A percentile compares a stretch with the other conserved stretches of the same genome.
Evolutionary conservation across 73 alveolate species (phyloP).

Genomic region (Tetrahymena borealis): DNA sequence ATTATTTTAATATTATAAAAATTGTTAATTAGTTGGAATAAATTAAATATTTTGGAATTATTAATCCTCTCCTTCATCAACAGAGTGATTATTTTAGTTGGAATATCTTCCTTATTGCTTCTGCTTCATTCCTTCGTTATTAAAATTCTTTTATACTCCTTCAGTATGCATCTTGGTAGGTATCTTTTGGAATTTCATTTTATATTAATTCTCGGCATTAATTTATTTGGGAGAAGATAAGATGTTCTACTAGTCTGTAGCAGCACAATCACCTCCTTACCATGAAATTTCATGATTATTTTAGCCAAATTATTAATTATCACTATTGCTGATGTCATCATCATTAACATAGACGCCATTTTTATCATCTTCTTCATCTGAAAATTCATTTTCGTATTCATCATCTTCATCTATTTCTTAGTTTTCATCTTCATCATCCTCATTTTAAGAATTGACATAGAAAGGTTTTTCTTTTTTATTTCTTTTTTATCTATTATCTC

Average conservation of each 20-base stretch:
- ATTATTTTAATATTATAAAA: background rate
- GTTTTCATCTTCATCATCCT: background rate
- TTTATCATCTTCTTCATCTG: background rate
- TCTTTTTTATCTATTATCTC: background rate
- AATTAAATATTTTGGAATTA: background rate
- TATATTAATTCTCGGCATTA: background rate
- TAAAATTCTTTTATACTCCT: background rate
- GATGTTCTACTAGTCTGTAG: background rate
- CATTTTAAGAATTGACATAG: background rate
- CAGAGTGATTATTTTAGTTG: background rate
- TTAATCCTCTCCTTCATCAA: background rate
- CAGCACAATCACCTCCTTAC: background rate
- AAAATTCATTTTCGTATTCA: background rate
- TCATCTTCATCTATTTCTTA: background rate
- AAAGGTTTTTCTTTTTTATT: background rate
- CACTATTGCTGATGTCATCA: background rate
- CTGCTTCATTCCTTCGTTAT: background rate
- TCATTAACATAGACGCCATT: background rate
- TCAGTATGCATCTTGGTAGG: background rate
- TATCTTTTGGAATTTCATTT: background rate
- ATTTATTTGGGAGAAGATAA: background rate
- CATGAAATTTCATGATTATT: background rate
- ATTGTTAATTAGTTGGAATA: background rate
- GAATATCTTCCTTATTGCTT: background rate
- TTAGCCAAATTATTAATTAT: background rate